These are phyloP conservation scores for Plectosphaerella sp. DNA, from an alignment of 2,329 filamentous ascomycete species.

Conservation along the genomic window DNA sequence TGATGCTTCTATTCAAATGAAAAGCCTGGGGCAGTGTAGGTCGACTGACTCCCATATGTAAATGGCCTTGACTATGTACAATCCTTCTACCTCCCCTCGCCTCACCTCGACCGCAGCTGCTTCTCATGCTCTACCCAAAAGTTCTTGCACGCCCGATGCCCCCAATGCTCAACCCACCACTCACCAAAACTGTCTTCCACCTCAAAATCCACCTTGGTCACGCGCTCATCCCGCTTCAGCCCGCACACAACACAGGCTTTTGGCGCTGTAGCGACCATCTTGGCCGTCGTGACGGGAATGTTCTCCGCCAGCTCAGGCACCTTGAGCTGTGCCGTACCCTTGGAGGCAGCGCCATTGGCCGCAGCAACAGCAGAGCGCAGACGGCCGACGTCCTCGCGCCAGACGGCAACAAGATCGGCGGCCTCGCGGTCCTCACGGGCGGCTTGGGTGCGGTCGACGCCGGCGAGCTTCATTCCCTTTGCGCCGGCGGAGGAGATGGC, in stretches of 20 bases:
- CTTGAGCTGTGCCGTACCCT: slow-evolving; percentile 28
- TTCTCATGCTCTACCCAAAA: slow-evolving; percentile 81
- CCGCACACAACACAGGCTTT: slow-evolving; percentile 83
- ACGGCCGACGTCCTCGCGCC: slow-evolving; percentile 71
- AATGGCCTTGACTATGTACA: too few species aligned
- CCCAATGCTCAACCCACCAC: slow-evolving; percentile 94
- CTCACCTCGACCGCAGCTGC: slow-evolving; percentile 62
- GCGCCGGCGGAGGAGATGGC: slow-evolving; percentile 73
- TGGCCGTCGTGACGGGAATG: slow-evolving; percentile 64
- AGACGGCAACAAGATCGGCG: slow-evolving; percentile 68
- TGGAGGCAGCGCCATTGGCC: slow-evolving; percentile 45
- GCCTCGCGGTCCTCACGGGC: slow-evolving; percentile 81
- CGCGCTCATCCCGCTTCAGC: slow-evolving; percentile 79
- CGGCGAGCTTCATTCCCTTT: slow-evolving; percentile 87
- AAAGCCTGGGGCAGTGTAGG: too few species aligned
- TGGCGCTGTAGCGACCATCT: slow-evolving; percentile 68
- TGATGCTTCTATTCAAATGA: too few species aligned
- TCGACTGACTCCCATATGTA: too few species aligned
- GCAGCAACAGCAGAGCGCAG: slow-evolving; percentile 68
- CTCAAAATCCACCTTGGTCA: slow-evolving; percentile 68
- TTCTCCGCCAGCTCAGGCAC: slow-evolving; percentile 69
- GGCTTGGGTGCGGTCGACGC: slow-evolving; percentile 79
- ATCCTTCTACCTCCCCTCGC: not conserved
- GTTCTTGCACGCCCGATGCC: slow-evolving; percentile 70
- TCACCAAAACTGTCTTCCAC: slow-evolving; percentile 92